Conservation (phyloP, 2,329 filamentous ascomycete genomes). For the Emergomyces orientalis region DNA sequence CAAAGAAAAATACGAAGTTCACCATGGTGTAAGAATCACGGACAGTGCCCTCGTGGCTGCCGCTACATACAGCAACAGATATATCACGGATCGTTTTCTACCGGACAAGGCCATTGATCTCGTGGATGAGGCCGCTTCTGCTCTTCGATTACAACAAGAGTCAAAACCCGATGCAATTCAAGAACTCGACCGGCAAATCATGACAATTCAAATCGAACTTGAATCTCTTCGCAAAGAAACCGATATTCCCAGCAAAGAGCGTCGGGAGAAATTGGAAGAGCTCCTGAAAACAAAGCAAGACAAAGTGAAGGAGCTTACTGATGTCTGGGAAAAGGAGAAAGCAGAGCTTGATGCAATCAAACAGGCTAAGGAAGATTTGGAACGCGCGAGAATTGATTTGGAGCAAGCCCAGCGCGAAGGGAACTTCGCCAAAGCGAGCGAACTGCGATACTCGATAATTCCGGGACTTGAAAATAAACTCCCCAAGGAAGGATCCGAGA, state of each 20-base stretch:
- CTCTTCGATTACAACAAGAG: constrained; percentile 84
- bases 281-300: constrained; percentile 68
- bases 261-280: constrained; percentile 73
- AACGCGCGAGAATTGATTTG: constrained; percentile 73
- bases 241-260: constrained; percentile 78
- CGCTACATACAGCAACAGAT: constrained; percentile 85
- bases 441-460: constrained; percentile 80
- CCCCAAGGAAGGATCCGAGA: constrained; percentile 59
- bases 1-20: constrained; percentile 95
- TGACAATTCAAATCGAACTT: constrained; percentile 94
- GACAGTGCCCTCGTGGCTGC: constrained; percentile 87
- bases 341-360: constrained; percentile 80
- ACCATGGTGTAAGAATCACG: constrained; percentile 91
- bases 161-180: constrained; percentile 94
- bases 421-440: constrained; percentile 82
- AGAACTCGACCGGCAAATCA: constrained; percentile 83
- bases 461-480: constrained; percentile 70
- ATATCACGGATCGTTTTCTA: constrained; percentile 90
- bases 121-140: constrained; percentile 90
- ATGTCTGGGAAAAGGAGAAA: constrained; percentile 84
- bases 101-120: constrained; percentile 96
- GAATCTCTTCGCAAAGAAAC: constrained; percentile 92
- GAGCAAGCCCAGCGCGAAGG: constrained; percentile 80
- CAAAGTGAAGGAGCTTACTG: constrained; percentile 63
- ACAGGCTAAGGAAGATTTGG: constrained; percentile 76